Evolutionary conservation across 805 yeast species (phyloP).

Genomic region (Schwanniomyces polymorphus): DNA sequence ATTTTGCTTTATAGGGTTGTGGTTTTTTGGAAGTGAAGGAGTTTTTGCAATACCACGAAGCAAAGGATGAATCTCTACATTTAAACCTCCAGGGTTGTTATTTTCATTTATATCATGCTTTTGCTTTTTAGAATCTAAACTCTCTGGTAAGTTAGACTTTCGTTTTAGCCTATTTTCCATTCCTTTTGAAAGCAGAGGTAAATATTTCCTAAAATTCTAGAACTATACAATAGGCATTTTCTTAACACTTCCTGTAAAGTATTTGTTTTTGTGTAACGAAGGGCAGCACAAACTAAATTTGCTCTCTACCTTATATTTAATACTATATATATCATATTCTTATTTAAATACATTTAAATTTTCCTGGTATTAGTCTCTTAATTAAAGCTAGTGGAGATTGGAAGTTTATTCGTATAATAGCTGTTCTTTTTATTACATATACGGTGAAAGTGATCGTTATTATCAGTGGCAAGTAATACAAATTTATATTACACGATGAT

Average conservation of each 20-base stretch:
- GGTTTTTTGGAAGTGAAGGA: conserved; percentile 23
- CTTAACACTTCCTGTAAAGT: too few species aligned
- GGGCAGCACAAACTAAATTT: background rate
- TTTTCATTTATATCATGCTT: background rate
- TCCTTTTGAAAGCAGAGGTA: background rate
- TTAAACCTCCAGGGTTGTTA: conserved; percentile 22
- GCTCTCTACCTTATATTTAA: background rate
- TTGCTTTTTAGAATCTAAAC: background rate
- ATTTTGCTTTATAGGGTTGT: conserved; percentile 30
- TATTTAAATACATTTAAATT: background rate
- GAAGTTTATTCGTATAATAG: background rate
- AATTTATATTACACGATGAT: conserved; percentile 21
- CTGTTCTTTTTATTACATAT: background rate
- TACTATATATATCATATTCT: background rate
- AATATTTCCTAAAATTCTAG: background rate
- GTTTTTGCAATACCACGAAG: conserved; percentile 25
- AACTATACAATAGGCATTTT: background rate
- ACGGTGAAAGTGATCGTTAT: background rate
- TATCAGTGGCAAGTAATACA: background rate
- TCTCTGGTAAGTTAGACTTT: background rate
- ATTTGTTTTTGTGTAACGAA: too few species aligned
- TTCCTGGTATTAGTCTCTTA: background rate
- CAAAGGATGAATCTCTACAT: conserved; percentile 39
- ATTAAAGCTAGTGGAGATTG: background rate
- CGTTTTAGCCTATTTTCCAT: background rate